These are phyloP conservation scores for Pythium volutum DNA, from an alignment of 352 stramenopile species.

Conservation along the genomic window DNA sequence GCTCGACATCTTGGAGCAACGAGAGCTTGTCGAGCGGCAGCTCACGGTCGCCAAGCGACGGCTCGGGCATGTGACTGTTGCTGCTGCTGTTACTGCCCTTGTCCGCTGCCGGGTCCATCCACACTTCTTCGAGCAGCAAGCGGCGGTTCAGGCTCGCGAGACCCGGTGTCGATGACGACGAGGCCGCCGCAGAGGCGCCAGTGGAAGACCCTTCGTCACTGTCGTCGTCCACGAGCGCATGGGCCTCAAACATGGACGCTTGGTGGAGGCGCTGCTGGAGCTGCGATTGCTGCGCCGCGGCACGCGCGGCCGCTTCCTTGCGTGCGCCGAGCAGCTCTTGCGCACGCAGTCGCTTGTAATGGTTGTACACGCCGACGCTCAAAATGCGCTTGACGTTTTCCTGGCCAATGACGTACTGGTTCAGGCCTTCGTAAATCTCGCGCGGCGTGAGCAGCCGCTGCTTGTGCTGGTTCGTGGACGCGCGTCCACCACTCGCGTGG, in stretches of 20 bases:
- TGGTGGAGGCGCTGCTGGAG: constrained; percentile 21
- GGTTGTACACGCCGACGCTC: constrained; percentile 96
- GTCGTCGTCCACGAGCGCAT: constrained; percentile 27
- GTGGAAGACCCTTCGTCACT: constrained; percentile 12
- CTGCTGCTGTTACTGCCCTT: not conserved
- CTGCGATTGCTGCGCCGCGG: constrained; percentile 24
- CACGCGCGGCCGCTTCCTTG: constrained; percentile 36
- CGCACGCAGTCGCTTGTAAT: constrained; percentile 95
- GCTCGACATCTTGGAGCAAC: constrained; percentile 87
- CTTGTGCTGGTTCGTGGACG: constrained; percentile 17
- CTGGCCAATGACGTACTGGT: constrained; percentile 98
- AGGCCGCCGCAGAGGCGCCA: constrained; percentile 11
- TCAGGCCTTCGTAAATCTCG: constrained; percentile 93
- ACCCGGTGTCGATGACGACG: constrained; percentile 2
- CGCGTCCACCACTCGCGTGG: not conserved
- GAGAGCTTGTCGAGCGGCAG: constrained; percentile 52
- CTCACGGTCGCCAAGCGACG: constrained; percentile 18
- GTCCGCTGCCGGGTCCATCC: constrained; percentile 26
- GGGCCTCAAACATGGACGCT: constrained; percentile 28
- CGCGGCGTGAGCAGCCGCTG: constrained; percentile 83
- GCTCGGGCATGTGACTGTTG: not conserved
- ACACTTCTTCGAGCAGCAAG: constrained; percentile 64
- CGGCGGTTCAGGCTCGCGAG: constrained; percentile 39
- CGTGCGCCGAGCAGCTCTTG: constrained; percentile 53
- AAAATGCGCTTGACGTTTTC: constrained; percentile 96